These are phyloP conservation scores for Fusarium anthophilum DNA, from an alignment of 2,329 filamentous ascomycete species.

Conservation along the genomic window DNA sequence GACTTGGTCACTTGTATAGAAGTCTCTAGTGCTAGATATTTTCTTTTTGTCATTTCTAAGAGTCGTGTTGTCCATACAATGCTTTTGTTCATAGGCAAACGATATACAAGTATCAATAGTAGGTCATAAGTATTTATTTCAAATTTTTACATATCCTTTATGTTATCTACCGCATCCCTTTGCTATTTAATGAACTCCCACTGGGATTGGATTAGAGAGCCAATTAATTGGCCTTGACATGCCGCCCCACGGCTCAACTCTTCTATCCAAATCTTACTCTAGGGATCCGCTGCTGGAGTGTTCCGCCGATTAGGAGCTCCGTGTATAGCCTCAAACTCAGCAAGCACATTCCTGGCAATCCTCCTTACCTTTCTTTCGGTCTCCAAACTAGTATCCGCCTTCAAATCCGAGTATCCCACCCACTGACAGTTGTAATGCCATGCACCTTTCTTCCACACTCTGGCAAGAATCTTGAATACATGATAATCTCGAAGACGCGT, in stretches of 20 bases:
- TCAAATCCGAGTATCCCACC: background rate
- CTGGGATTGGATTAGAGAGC: no score
- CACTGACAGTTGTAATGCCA: background rate
- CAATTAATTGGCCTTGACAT: accelerated
- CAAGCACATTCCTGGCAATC: background rate
- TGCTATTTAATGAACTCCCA: no score
- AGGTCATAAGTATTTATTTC: background rate
- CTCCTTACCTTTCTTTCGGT: background rate
- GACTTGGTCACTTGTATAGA: background rate
- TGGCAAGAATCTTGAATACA: background rate
- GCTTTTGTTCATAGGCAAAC: no score
- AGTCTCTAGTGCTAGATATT: accelerated
- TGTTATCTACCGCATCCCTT: accelerated
- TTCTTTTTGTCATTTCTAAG: accelerated
- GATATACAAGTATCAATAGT: no score
- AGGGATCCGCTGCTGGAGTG: accelerated
- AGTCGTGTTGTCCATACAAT: accelerated
- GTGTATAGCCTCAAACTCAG: background rate
- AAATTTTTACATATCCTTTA: accelerated
- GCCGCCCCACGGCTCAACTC: accelerated
- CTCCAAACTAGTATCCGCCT: background rate
- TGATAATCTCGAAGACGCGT: background rate
- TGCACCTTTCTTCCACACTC: background rate
- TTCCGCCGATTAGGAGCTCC: accelerated
- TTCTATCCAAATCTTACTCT: accelerated